Evolutionary conservation across 1,139 yeast genomes (phyloP), one percentile per base, ranked within the genome.

Genomic region (Nakaseomyces sp.): DNA sequence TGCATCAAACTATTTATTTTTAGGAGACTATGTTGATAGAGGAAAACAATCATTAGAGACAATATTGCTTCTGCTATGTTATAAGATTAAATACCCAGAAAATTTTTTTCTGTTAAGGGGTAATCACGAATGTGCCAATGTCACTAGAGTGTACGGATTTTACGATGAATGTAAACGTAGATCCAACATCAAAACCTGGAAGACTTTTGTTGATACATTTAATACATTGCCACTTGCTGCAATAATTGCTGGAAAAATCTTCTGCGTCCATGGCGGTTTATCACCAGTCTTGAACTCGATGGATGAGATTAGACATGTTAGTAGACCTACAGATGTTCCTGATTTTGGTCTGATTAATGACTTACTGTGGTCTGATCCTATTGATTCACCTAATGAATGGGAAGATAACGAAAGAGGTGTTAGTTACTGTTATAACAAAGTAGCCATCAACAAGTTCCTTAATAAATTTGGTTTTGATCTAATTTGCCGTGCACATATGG

Each of bases 241-340:
- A 47, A 88, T 89, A 57, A 85, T 89, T 55, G 97, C 88, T 65
- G 96, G 88, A 66, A 88, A 89, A 72, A 89, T 89, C 67, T 88
- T 89, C 66, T 86, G 96, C 51, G 88, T 89, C 96, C 97, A 89
- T 69, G 97, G 97, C 57, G 97, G 97, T 48, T 75, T 89, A 57
- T 84, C 95, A 30, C 97, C 97, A 43, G 96, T 88, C 68, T 78
- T 89, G 65, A 88, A 87, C 71, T 79, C 94, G 45, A 88, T 89
- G 96, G 96, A 89, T 67, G 96, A 89, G 69, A 89, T 89, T 61
- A 82, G 96, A 73, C 79, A 96, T 63, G 95, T 89, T 52, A 88
- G 87, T 96, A 81, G 97, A 69, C 97, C 97, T 51, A 89, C 97
- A 35, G 97, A 89, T 71, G 88, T 89, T 58, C 97, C 97, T 45